These are phyloP conservation scores for Sinapis alba DNA, from an alignment of 441 rosid species.

Conservation along the genomic window DNA sequence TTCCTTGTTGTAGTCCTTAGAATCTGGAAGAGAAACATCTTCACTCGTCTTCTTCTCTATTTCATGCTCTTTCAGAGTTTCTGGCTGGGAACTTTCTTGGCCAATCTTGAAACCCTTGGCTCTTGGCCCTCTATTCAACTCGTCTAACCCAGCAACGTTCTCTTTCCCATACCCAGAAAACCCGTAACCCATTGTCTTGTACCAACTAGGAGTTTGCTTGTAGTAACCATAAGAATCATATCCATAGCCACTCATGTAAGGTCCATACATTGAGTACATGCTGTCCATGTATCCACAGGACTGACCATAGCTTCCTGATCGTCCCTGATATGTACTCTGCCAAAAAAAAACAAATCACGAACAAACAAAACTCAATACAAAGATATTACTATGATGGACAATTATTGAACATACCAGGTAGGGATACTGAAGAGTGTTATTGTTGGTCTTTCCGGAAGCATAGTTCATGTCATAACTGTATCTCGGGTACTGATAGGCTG, in stretches of 20 bases:
- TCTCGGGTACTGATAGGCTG: slow-evolving; percentile 57
- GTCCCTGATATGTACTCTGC: slow-evolving; percentile 47
- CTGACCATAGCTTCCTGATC: slow-evolving; percentile 45
- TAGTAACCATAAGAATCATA: slow-evolving; percentile 56
- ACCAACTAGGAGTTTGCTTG: slow-evolving; percentile 55
- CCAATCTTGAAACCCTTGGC: slow-evolving; percentile 53
- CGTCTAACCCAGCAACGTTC: slow-evolving; percentile 59
- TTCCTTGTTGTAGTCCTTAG: slow-evolving; percentile 49
- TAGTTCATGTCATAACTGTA: slow-evolving; percentile 53
- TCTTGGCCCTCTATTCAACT: slow-evolving; percentile 74
- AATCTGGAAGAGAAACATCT: slow-evolving; percentile 43
- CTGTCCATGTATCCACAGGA: slow-evolving; percentile 48
- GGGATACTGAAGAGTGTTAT: slow-evolving; percentile 39
- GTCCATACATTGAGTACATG: slow-evolving; percentile 53
- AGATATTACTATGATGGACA: neutral
- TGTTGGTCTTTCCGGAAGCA: slow-evolving; percentile 52
- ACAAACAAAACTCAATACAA: slow-evolving; percentile 9
- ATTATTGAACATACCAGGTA: slow-evolving; percentile 45
- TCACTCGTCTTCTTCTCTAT: slow-evolving; percentile 15
- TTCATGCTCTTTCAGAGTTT: neutral
- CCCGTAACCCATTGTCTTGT: slow-evolving; percentile 46
- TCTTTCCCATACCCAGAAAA: slow-evolving; percentile 56
- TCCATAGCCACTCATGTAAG: slow-evolving; percentile 50
- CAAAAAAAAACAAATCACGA: neutral
- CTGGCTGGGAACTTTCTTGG: slow-evolving; percentile 39